A percentile compares a stretch with the other conserved stretches of the same genome.
Conservation (phyloP, 257 asterid species). For the Jacaranda copaia region DNA sequence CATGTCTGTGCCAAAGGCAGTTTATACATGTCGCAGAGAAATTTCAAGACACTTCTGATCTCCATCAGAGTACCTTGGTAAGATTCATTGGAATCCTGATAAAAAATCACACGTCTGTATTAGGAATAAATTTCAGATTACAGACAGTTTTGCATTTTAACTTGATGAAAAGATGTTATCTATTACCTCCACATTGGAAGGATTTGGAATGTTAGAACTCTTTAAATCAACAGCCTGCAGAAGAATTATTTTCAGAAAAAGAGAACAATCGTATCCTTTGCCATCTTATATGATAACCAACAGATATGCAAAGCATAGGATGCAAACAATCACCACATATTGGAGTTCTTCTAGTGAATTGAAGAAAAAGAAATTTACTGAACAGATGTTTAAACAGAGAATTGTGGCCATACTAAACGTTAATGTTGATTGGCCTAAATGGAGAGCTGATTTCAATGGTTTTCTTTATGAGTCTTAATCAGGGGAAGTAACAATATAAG, state of each 20-base stretch:
- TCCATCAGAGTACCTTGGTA: conserved; percentile 57
- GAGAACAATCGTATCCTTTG: not conserved
- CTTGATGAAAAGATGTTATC: not conserved
- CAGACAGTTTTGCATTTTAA: conserved; percentile 11
- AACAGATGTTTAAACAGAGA: too few species aligned
- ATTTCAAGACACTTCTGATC: conserved; percentile 48
- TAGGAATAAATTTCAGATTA: conserved; percentile 4
- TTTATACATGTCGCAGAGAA: conserved; percentile 50
- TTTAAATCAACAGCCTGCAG: conserved; percentile 73
- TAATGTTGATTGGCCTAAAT: too few species aligned
- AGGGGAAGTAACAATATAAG: too few species aligned
- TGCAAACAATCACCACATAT: too few species aligned
- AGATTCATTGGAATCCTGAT: conserved; percentile 55
- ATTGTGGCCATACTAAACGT: too few species aligned
- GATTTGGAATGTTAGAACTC: conserved; percentile 53
- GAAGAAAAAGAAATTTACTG: too few species aligned
- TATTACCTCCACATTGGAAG: conserved; percentile 53
- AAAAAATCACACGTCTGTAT: conserved; percentile 21
- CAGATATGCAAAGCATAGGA: not conserved
- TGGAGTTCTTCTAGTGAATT: too few species aligned
- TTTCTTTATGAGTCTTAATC: too few species aligned
- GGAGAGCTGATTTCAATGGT: too few species aligned
- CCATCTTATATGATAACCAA: conserved; percentile 20
- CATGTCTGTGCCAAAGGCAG: conserved; percentile 73
- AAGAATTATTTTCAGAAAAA: conserved; percentile 8